Conservation (phyloP, 345 rosid species). For the Leavenworthia alabamica region DNA sequence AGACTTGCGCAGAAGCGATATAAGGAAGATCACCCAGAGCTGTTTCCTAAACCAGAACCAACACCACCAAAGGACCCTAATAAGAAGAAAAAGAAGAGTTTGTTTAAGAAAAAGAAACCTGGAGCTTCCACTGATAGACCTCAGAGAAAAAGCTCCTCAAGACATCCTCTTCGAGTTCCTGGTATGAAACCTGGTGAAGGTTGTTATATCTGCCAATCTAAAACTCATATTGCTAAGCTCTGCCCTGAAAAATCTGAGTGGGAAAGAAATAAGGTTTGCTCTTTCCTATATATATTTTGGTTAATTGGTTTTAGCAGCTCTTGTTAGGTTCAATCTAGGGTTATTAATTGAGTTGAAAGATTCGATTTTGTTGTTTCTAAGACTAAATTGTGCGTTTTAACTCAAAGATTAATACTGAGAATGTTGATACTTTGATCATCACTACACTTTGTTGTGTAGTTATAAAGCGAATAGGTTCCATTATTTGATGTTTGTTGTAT, state of each 20-base stretch:
- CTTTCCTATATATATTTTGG: not conserved
- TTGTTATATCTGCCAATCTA: slow-evolving; percentile 72
- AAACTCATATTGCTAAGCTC: slow-evolving; percentile 74
- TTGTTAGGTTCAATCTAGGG: not conserved
- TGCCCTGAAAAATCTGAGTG: slow-evolving; percentile 82
- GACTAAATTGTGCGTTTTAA: not conserved
- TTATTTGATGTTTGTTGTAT: slow-evolving; percentile 17
- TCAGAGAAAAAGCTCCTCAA: slow-evolving; percentile 36
- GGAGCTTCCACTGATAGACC: slow-evolving; percentile 30
- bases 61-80: slow-evolving; percentile 57
- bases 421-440: not conserved
- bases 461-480: not conserved
- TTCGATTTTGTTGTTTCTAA: not conserved
- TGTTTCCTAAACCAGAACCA: slow-evolving; percentile 62
- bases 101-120: slow-evolving; percentile 54
- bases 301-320: not conserved
- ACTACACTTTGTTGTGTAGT: not conserved
- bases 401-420: not conserved
- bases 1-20: slow-evolving; percentile 63
- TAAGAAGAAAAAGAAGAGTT: slow-evolving; percentile 54
- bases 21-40: slow-evolving; percentile 57
- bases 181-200: slow-evolving; percentile 96
- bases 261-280: slow-evolving; percentile 77
- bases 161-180: slow-evolving; percentile 78
- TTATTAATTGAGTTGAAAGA: not conserved